Evolutionary conservation across 2,329 filamentous ascomycete species (phyloP), one percentile per base, ranked within the genome.

Genomic region (Fusarium nisikadoi): DNA sequence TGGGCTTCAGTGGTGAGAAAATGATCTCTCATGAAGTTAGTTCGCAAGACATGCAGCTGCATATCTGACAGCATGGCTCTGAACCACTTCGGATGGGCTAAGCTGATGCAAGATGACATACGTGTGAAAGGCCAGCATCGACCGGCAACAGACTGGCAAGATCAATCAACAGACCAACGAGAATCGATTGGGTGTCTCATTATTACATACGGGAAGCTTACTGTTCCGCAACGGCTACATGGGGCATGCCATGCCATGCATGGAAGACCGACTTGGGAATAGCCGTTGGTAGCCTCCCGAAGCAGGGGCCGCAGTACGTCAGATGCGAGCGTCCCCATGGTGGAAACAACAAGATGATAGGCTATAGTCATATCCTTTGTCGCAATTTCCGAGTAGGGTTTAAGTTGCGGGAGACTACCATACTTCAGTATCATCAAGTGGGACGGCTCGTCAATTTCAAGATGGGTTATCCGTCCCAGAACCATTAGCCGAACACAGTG

Each of bases 231-330:
- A 49, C 56, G 55, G 42, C 55, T 42, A 42, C 61, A 73, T 65
- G 45, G 41, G 43, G 50, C 29, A 36, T 56, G 45, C 58, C 19
- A 55, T 50, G 35, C 45, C 36, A 55, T 63, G 41, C 53, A 46
- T 50, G 35, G 52, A 50, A 57, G n/a, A 35, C 64, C 38, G 61
- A 68, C 53, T 43, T 45, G 57, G 50, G 62, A 54, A 60, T 52
- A 46, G 39, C 49, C 57, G 49, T 53, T 58, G 41, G 53, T 62
- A 62, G 50, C 62, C 54, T 71, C 49, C 57, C 46, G 57, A 60
- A 56, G 55, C 41, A 59, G 29, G 41, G 50, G 17, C 57, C 17
- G 45, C 47, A 36, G 52, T 36, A 59, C 54, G 27, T 46, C 43
- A 50, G 41, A 58, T 62, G 43, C 38, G 23, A 17, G 38, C 42